Conservation (phyloP, 2,329 filamentous ascomycete species). For the Apiospora arundinis region DNA sequence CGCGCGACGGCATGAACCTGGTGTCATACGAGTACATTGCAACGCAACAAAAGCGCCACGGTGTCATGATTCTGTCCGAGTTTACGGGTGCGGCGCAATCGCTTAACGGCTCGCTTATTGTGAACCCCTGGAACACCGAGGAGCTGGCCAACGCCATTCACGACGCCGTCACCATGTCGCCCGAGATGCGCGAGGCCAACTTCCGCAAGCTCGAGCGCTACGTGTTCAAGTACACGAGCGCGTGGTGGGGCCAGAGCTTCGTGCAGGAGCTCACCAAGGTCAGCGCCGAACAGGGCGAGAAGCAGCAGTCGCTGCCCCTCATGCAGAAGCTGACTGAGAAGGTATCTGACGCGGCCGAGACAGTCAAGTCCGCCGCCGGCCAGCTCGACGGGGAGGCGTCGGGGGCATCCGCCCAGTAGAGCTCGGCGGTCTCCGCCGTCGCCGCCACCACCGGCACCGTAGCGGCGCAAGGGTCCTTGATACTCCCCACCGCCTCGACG, state of each 20-base stretch:
- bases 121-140: slow-evolving; percentile 99
- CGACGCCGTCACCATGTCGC: slow-evolving; percentile 94
- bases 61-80: slow-evolving; percentile 93
- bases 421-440: background rate
- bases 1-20: slow-evolving; percentile 98
- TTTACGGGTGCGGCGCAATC: slow-evolving; percentile 96
- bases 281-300: slow-evolving; percentile 43
- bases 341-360: slow-evolving; percentile 6
- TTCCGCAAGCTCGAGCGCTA: slow-evolving; percentile 93
- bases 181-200: slow-evolving; percentile 85
- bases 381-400: slow-evolving; percentile 11
- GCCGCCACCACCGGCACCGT: background rate
- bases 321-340: slow-evolving; percentile 19
- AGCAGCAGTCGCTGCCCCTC: slow-evolving; percentile 23
- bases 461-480: slow-evolving; percentile 3
- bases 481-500: slow-evolving; percentile 11
- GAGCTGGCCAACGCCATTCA: slow-evolving; percentile 92
- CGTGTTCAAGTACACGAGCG: slow-evolving; percentile 96
- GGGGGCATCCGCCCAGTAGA: slow-evolving; percentile 8
- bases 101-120: slow-evolving; percentile 89
- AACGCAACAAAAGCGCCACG: slow-evolving; percentile 87
- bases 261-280: slow-evolving; percentile 78
- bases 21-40: slow-evolving; percentile 99
- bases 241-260: slow-evolving; percentile 96
- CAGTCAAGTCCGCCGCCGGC: slow-evolving; percentile 6